Base-by-base conservation (phyloP, 2,329 filamentous ascomycete genomes). In the Metarhizium guizhouense region DNA sequence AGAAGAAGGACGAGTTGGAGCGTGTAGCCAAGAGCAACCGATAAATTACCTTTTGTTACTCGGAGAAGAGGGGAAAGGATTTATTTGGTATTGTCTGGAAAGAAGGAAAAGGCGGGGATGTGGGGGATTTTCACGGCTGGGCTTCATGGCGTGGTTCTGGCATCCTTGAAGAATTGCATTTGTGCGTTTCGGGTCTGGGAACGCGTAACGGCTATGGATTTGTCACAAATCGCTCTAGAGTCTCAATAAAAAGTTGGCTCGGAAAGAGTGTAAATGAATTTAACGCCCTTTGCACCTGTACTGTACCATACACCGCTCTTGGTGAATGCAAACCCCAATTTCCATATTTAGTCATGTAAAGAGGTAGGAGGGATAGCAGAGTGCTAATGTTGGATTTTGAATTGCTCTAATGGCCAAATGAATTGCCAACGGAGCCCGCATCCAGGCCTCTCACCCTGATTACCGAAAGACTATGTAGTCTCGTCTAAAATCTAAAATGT, bases 1-100 rank as follows among this genome's bases (percentile, higher is more conserved):
- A 99, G 91, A 99, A 99, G 91, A 99, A 99, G 93, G 94, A 99
- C 79, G 95, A 99, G 88, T 81, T 99, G 82, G 94, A 99, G 88
- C 94, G 94, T 94, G 94, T 99, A 72, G 94, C 94, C 81, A 99
- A 99, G 90, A 90, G 85, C 86, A 99, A 99, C 88, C 90, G 94
- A 88, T 99, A 97, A 92, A 92, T 67, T 72, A 65, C 62, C 60
- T 59, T 62, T 50, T 54, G 18, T 13, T 25, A 20, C 16, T 45
- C 47, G 36, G 42, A 42, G 20, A 10, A 57, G 30, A 16, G 45
- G 25, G 14, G 30, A 14, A 29, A 16, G 14, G 20, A 32, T 29
- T 48, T 48, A 40, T 48, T 20, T 54, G 47, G 56, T 56, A 51
- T 56, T 50, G 51, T 47, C 45, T 54, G 56, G 51, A 54, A 55